Conservation (phyloP, 768 basidiomycete species). For the Xanthoconium purpureum region DNA sequence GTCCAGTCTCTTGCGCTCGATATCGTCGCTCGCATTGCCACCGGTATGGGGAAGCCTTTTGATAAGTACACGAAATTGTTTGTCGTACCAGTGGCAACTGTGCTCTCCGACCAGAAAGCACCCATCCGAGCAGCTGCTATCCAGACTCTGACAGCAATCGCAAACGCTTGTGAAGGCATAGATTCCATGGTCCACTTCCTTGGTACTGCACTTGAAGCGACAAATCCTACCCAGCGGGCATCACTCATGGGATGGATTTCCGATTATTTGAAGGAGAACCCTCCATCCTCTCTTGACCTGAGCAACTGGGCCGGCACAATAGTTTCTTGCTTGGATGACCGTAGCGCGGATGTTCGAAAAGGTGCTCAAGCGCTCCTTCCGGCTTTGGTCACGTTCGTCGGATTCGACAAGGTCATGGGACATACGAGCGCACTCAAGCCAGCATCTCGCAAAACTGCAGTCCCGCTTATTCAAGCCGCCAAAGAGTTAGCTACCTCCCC, state of each 20-base stretch:
- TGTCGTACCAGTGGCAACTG: conserved; percentile 71
- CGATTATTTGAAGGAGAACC: conserved; percentile 72
- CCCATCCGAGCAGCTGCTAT: conserved; percentile 76
- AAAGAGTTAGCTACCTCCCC: conserved; percentile 42
- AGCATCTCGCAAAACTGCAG: conserved; percentile 79
- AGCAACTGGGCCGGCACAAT: conserved; percentile 61
- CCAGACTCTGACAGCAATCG: conserved; percentile 78
- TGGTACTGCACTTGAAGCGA: conserved; percentile 74
- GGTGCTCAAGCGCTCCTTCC: conserved; percentile 82
- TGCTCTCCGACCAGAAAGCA: conserved; percentile 91
- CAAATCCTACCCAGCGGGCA: conserved; percentile 85
- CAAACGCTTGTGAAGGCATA: conserved; percentile 77
- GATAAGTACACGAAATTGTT: conserved; percentile 85
- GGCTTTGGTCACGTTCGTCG: conserved; percentile 64
- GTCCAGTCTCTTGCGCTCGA: conserved; percentile 90
- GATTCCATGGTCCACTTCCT: conserved; percentile 81
- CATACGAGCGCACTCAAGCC: conserved; percentile 87
- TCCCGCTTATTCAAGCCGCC: conserved; percentile 87
- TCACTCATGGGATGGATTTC: conserved; percentile 76
- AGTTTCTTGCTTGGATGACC: conserved; percentile 84
- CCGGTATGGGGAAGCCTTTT: conserved; percentile 93
- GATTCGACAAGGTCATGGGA: conserved; percentile 83
- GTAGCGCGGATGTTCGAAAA: conserved; percentile 88
- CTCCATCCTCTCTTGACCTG: conserved; percentile 62
- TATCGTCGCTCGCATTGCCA: conserved; percentile 84